phyloP scores from a whole-genome alignment of 169 alveolate species.

The Cryptosporidium sp. region DNA sequence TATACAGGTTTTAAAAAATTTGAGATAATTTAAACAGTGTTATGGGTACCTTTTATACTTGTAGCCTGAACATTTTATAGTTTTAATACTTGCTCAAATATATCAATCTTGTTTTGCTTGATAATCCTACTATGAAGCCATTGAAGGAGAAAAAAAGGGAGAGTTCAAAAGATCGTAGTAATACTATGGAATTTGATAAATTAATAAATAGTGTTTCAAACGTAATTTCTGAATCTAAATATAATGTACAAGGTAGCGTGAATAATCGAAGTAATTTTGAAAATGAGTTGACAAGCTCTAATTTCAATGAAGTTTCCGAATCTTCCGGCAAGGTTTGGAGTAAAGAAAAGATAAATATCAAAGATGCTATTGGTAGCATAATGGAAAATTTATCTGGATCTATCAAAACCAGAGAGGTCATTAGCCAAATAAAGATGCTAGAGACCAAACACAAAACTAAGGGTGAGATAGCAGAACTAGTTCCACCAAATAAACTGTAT shows the following conservation, averaged over 20 bases:
- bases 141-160: neutral
- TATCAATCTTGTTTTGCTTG: neutral
- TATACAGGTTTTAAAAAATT: neutral
- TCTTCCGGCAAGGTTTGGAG: slow-evolving; percentile 48
- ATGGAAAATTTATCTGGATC: slow-evolving; percentile 47
- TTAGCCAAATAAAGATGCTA: slow-evolving; percentile 26
- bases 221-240: neutral
- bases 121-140: neutral
- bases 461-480: slow-evolving; percentile 10
- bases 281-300: neutral
- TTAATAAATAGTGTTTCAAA: slow-evolving; percentile 6
- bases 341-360: slow-evolving; percentile 45
- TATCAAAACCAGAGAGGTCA: neutral
- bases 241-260: too few relatives aligned
- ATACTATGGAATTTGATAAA: neutral
- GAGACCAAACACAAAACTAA: slow-evolving; percentile 14
- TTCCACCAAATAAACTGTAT: slow-evolving; percentile 74
- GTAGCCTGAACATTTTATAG: neutral
- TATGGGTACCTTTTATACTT: neutral
- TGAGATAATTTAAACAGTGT: neutral
- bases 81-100: neutral
- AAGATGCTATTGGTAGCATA: slow-evolving; percentile 5
- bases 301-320: slow-evolving; percentile 26
- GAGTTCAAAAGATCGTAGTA: neutral
- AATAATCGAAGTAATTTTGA: neutral